Percentiles rank a stretch among this genome's conserved stretches.
These are phyloP conservation scores for Cystoderma amianthinum DNA, from an alignment of 768 basidiomycete species.

Conservation along the genomic window DNA sequence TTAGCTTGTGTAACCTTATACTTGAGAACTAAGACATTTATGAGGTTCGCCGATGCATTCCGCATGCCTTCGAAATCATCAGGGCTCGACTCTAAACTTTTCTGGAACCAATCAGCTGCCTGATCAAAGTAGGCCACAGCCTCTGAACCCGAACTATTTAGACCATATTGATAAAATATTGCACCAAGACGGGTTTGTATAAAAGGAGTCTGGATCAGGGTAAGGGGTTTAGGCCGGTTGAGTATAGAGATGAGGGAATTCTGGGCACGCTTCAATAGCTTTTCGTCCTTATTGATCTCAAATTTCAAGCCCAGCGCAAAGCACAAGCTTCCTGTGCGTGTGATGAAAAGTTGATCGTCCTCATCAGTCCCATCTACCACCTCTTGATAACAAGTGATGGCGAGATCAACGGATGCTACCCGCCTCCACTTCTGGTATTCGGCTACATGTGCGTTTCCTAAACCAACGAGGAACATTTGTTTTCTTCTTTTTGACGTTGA, in stretches of 20 bases:
- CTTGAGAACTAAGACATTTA: neutral
- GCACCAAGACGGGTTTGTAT: too few species aligned
- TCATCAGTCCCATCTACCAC: neutral
- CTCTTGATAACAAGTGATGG: slow-evolving; percentile 10
- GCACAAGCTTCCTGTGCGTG: neutral
- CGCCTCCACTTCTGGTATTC: slow-evolving; percentile 7
- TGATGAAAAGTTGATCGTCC: neutral
- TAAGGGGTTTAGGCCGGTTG: too few species aligned
- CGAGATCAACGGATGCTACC: slow-evolving; percentile 7
- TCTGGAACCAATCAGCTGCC: too few species aligned
- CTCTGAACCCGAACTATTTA: too few species aligned
- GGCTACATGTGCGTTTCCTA: slow-evolving; percentile 7
- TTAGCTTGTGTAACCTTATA: neutral
- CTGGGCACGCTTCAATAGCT: neutral
- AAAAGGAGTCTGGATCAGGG: too few species aligned
- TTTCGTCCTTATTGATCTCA: neutral
- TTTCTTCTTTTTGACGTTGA: slow-evolving; percentile 3
- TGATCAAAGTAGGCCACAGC: too few species aligned
- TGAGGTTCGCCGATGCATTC: too few species aligned
- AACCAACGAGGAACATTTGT: slow-evolving; percentile 3
- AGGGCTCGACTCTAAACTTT: too few species aligned
- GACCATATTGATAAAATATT: too few species aligned
- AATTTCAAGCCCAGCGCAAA: neutral
- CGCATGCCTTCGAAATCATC: too few species aligned
- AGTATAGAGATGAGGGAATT: too few species aligned